Percentiles rank a stretch among this genome's conserved stretches.
Conservation (phyloP, 176 grass and related monocot species). For the Hordeum marinum region DNA sequence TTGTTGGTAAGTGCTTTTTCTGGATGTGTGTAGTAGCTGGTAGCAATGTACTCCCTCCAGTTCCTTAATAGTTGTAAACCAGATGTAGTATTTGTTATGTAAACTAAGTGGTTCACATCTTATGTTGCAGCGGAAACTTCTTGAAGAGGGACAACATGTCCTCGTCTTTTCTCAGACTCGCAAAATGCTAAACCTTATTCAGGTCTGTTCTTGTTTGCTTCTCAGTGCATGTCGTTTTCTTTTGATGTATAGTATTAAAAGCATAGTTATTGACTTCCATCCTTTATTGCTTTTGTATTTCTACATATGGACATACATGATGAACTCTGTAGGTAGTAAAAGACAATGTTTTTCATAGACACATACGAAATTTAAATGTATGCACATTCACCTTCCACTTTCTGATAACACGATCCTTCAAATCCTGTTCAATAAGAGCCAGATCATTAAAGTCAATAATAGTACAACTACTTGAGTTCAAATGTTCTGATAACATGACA, state of each 20-base stretch:
- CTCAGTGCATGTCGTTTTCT: neutral
- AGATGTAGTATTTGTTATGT: conserved; percentile 5
- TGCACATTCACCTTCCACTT: neutral
- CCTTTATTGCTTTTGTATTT: neutral
- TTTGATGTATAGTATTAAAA: neutral
- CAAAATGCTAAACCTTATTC: conserved; percentile 97
- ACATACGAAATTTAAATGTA: conserved; percentile 5
- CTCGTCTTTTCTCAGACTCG: conserved; percentile 89
- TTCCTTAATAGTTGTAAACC: neutral
- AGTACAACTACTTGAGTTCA: neutral
- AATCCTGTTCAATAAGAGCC: neutral
- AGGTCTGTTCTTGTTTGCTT: conserved; percentile 42
- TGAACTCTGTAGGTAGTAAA: neutral
- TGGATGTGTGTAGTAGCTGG: neutral
- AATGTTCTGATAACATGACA: neutral
- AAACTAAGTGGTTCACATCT: conserved; percentile 23
- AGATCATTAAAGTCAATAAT: neutral
- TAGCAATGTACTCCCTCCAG: neutral
- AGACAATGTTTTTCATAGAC: neutral
- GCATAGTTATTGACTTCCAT: neutral
- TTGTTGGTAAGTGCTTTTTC: conserved; percentile 62
- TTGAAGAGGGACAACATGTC: conserved; percentile 73
- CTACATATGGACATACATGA: neutral
- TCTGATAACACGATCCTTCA: neutral
- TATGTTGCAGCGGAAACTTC: conserved; percentile 62